Base-by-base conservation (phyloP, 768 basidiomycete genomes). In the Cystofilobasidium bisporidii region DNA sequence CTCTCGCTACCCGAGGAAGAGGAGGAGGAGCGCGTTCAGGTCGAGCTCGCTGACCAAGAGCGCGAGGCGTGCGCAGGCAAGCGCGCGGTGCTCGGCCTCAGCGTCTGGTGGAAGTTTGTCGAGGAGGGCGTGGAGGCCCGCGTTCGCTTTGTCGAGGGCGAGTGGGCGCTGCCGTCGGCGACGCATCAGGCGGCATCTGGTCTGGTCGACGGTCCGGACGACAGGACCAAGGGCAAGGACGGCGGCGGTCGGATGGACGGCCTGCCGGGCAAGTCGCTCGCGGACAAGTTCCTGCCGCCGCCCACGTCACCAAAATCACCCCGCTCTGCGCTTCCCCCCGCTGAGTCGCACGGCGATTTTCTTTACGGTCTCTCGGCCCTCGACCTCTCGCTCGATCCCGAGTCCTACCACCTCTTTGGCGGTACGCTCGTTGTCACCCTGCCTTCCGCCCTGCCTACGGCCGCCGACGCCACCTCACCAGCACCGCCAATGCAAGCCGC, bases 401-500 rank as follows among this genome's bases (percentile, higher is more conserved):
- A 63, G 22, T 14, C 26, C 17, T 63, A 63, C n/a, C 61, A 57
- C 20, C 30, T 68, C 30, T 41, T 68, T 12, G 66, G 66, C 24
- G 66, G 66, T 12, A 68, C 66, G 40, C 40, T 68, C 15, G 61
- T 63, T n/a, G 38, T 68, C 26, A 48, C 43, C 5, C 53, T 53
- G 12, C 38, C 43, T 18, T 61, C 40, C 12, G 8, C 11, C 36
- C 24, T 9, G 22, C 15, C 32, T 9, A 10, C 59, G 9, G 3
- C n/a, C 8, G 36, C 11, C 50, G 47, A 63, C 26, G 1, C n/a
- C n/a, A 3, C n/a, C 45, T 43, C 2, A 28, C 32, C 41, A 28
- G 14, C n/a, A 32, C 30, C 50, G n/a, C 10, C 36, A 6, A 41
- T 41, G 4, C 15, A 45, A 11, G n/a, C 45, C n/a, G 47, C 57